Conservation (phyloP, 768 basidiomycete genomes). For the Serendipita sp. region DNA sequence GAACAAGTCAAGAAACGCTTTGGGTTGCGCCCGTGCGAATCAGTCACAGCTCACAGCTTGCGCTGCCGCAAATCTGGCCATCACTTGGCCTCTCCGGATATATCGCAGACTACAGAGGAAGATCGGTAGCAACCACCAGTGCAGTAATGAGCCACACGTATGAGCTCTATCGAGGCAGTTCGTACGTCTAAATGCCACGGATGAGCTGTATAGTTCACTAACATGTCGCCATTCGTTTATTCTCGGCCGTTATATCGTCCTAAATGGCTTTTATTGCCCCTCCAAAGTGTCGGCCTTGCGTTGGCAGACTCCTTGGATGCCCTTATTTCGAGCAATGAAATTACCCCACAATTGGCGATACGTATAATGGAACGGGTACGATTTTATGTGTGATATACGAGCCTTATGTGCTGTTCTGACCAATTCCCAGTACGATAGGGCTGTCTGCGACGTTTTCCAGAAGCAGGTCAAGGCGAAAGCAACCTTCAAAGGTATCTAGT, state of each 20-base stretch:
- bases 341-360: slow-evolving; percentile 97
- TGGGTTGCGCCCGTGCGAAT: background rate
- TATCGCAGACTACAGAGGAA: background rate
- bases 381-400: background rate
- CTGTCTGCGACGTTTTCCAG: background rate
- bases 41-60: background rate
- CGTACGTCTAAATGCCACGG: background rate
- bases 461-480: slow-evolving; percentile 5
- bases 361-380: slow-evolving; percentile 90
- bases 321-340: slow-evolving; percentile 89
- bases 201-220: background rate
- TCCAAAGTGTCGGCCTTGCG: slow-evolving; percentile 83
- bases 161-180: background rate
- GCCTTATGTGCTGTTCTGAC: background rate
- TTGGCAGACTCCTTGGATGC: slow-evolving; percentile 97
- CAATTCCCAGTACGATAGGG: background rate
- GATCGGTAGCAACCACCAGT: too few species aligned
- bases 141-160: background rate
- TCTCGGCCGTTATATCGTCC: too few species aligned
- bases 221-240: background rate
- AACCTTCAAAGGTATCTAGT: background rate
- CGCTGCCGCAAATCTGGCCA: background rate
- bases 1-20: background rate
- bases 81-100: background rate
- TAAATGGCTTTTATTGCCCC: background rate